Percentiles rank a stretch among this genome's conserved stretches.
These are phyloP conservation scores for Hydnum rufescens DNA, from an alignment of 768 basidiomycete species.

Conservation along the genomic window DNA sequence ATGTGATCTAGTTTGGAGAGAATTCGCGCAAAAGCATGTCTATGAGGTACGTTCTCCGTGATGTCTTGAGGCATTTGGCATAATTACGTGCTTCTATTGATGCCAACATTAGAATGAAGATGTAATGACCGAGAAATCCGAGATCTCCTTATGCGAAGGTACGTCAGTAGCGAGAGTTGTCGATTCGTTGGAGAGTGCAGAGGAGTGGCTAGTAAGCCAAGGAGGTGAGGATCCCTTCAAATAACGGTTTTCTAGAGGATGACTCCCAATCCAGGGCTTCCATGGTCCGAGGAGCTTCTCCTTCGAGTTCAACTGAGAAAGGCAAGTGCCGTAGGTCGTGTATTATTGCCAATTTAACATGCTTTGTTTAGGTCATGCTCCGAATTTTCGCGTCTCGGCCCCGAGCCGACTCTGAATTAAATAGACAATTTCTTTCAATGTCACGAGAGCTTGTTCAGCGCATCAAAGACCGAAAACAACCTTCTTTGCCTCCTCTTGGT, in stretches of 20 bases:
- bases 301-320: slow-evolving; percentile 12
- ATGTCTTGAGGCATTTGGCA: slow-evolving; percentile 1
- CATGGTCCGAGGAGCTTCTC: slow-evolving; percentile 10
- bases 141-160: slow-evolving; percentile 51
- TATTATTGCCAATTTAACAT: not conserved
- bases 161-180: slow-evolving; percentile 34
- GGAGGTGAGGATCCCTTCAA: too few species aligned
- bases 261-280: slow-evolving; percentile 6
- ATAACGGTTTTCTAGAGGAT: too few species aligned
- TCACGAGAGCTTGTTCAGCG: slow-evolving; percentile 1
- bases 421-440: not conserved
- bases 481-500: slow-evolving; percentile 1
- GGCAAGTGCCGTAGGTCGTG: slow-evolving; percentile 9
- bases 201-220: slow-evolving; percentile 31
- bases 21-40: slow-evolving; percentile 53
- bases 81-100: slow-evolving; percentile 4
- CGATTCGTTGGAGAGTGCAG: slow-evolving; percentile 37
- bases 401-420: not conserved
- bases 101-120: slow-evolving; percentile 43
- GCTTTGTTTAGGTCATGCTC: slow-evolving; percentile 8
- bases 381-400: slow-evolving; percentile 9
- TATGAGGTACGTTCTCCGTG: slow-evolving; percentile 41
- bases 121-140: slow-evolving; percentile 80
- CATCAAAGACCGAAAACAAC: not conserved
- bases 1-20: slow-evolving; percentile 65